phyloP scores from a whole-genome alignment of 805 yeast genomes.

The Torulaspora microellipsoides region DNA sequence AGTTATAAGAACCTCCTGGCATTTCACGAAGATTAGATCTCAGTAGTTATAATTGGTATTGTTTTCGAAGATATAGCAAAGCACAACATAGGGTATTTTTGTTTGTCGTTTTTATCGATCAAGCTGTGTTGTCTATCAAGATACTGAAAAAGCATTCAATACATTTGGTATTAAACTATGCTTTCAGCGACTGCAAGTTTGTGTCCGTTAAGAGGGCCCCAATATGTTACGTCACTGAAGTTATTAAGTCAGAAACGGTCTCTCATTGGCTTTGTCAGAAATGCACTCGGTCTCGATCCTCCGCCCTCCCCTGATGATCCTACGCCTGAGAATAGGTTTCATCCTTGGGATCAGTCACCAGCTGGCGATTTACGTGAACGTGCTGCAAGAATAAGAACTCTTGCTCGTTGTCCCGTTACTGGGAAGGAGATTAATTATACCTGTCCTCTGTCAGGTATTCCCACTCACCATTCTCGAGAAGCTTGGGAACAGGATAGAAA shows the following conservation, averaged over 20 bases:
- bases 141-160: too few species aligned
- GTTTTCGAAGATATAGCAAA: too few species aligned
- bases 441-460: constrained; percentile 93
- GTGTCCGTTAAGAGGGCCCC: constrained; percentile 1
- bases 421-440: constrained; percentile 72
- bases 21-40: too few species aligned
- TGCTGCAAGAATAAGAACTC: constrained; percentile 84
- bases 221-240: background rate
- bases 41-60: too few species aligned
- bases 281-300: constrained; percentile 55
- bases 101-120: too few species aligned
- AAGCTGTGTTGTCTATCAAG: too few species aligned
- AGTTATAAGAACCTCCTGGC: too few species aligned
- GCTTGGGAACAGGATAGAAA: constrained; percentile 82
- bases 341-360: constrained; percentile 92
- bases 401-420: constrained; percentile 90
- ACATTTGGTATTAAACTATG: background rate
- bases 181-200: constrained; percentile 6
- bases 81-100: too few species aligned
- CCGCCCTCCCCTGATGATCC: constrained; percentile 64
- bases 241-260: constrained; percentile 20
- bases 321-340: constrained; percentile 66
- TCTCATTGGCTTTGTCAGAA: constrained; percentile 39
- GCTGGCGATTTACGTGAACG: constrained; percentile 80
- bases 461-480: constrained; percentile 86